Base-by-base conservation (phyloP, 2,329 filamentous ascomycete species). In the Xylaria sp. region DNA sequence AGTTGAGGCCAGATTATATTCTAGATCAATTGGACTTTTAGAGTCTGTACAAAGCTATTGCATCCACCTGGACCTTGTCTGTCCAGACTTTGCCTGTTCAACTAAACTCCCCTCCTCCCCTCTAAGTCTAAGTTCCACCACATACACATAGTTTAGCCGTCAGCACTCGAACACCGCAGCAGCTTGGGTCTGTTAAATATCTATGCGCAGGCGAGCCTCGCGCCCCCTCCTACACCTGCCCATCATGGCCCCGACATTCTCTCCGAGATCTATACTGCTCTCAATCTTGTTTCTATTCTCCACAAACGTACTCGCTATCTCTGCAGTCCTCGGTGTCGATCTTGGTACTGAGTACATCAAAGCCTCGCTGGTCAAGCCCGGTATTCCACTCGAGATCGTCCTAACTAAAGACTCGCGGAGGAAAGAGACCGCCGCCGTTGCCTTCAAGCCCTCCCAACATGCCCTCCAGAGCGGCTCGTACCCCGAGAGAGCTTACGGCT, bases 261-360 rank as follows among this genome's bases (percentile, higher is more conserved):
- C 79, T 68, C 78, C 79, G 45, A 76, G 80, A 68, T 77, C 76
- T 47, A 75, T 81, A 64, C 70, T 82, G 54, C 76, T 82, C 55
- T 80, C 78, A 57, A 74, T 79, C 69, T 71, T 82, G 58, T 79
- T 84, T 66, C 72, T 85, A 62, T 83, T 84, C 69, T 80, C 81
- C 32, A 76, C 81, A 54, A 81, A 87, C 72, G 85, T 85, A 50
- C 82, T 85, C 50, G 87, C 86, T 30, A 82, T 82, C 58, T 84
- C 93, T 8, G 93, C 93, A 61, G 94, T 98, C 19, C 85, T 99
- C 24, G 96, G 96, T 71, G 88, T 99, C 76, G 96, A 99, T 81
- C 86, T 99, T 63, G 96, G 96, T 74, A 98, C 96, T 65, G 93
- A 97, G 80, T 98, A 97, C 83, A 92, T 99, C 83, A 99, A 98